Conservation (phyloP, 192 early-diverging fungal genomes). For the Dimargaris verticillata region DNA sequence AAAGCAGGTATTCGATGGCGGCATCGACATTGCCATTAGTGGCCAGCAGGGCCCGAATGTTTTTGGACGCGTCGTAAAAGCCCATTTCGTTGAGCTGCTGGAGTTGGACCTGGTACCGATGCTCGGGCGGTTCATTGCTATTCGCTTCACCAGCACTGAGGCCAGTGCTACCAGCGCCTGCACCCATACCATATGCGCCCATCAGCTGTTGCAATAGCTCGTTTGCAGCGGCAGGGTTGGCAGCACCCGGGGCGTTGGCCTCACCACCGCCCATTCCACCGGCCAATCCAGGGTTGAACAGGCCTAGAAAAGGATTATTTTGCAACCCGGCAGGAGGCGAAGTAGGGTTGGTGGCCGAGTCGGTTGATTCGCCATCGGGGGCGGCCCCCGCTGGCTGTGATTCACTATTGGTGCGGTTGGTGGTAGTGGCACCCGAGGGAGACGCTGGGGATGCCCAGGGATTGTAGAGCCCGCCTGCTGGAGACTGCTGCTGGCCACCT, state of each 20-base stretch:
- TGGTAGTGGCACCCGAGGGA: constrained; percentile 10
- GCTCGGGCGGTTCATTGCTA: constrained; percentile 36
- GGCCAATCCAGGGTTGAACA: constrained; percentile 15
- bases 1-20: constrained; percentile 71
- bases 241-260: background rate
- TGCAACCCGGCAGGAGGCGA: constrained; percentile 14
- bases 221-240: no score
- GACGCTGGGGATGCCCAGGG: constrained; percentile 21
- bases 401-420: constrained; percentile 15
- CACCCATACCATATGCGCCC: no score
- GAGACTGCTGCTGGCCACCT: constrained; percentile 12
- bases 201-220: no score
- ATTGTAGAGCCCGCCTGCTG: constrained; percentile 19
- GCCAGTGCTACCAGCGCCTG: constrained; percentile 17
- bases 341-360: constrained; percentile 19
- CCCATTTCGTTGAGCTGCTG: constrained; percentile 91
- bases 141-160: constrained; percentile 20
- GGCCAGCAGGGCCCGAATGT: constrained; percentile 69
- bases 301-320: constrained; percentile 29
- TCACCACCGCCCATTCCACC: background rate
- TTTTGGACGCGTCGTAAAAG: constrained; percentile 73
- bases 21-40: constrained; percentile 82
- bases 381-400: constrained; percentile 9
- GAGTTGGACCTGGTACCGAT: constrained; percentile 56
- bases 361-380: background rate